phyloP scores from a whole-genome alignment of 805 yeast genomes.

The Ogataea allantospora region DNA sequence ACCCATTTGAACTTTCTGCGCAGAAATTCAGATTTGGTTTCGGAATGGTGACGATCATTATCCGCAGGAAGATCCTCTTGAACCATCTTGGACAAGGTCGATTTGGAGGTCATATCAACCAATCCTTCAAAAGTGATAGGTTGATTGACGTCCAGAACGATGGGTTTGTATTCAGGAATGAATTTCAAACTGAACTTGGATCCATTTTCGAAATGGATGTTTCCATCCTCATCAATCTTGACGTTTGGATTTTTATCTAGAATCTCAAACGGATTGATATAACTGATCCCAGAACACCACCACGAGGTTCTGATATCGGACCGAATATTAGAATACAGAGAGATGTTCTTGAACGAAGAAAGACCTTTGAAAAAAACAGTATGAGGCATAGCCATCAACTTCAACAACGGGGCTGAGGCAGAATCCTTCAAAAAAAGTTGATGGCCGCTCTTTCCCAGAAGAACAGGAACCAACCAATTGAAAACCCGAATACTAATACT shows the following conservation, averaged over 20 bases:
- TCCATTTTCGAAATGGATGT: slow-evolving; percentile 39
- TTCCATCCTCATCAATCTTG: slow-evolving; percentile 42
- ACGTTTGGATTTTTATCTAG: slow-evolving; percentile 33
- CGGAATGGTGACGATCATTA: slow-evolving; percentile 10
- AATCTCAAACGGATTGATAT: slow-evolving; percentile 55
- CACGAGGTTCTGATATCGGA: slow-evolving; percentile 81
- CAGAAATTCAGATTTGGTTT: slow-evolving; percentile 12
- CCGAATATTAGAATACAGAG: slow-evolving; percentile 71
- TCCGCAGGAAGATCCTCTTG: slow-evolving; percentile 22
- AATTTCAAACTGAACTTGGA: slow-evolving; percentile 41
- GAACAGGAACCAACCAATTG: slow-evolving; percentile 60
- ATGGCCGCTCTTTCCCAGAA: slow-evolving; percentile 68
- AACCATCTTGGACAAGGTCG: slow-evolving; percentile 19
- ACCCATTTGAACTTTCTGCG: slow-evolving; percentile 47
- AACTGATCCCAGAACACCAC: slow-evolving; percentile 76
- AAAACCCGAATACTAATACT: slow-evolving; percentile 50
- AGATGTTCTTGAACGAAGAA: slow-evolving; percentile 46
- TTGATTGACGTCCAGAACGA: slow-evolving; percentile 50
- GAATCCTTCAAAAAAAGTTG: slow-evolving; percentile 68
- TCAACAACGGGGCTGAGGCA: slow-evolving; percentile 48
- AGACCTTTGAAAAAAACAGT: slow-evolving; percentile 62
- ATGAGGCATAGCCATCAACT: slow-evolving; percentile 60
- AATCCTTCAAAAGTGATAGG: slow-evolving; percentile 37
- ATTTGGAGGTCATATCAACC: slow-evolving; percentile 14
- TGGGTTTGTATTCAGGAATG: slow-evolving; percentile 53